Evolutionary conservation across 2,329 filamentous ascomycete genomes (phyloP), one percentile per base, ranked within the genome.

Genomic region (Alternaria brassicae): DNA sequence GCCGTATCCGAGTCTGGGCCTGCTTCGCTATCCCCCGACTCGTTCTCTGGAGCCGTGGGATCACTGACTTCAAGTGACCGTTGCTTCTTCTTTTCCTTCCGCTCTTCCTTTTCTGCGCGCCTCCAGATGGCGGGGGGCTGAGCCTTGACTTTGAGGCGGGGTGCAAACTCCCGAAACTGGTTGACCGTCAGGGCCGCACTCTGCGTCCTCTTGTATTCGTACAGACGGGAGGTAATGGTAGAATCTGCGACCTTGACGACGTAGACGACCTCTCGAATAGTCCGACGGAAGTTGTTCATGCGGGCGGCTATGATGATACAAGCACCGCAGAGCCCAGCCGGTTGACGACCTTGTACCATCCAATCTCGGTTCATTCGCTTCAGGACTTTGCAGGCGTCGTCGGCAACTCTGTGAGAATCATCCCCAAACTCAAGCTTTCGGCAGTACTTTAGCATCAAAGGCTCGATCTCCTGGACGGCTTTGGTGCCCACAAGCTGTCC

Each of bases 261-360:
- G 75, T 97, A 98, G n/a, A 98, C 94, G 8, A 99, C 91, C 78
- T 99, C 95, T 28, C 93, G 88, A 12, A 96, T 88, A 0, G 93
- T 97, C 17, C 95, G 89, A 42, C 94, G 90, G 75, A 96, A 99
- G 78, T 98, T 98, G 84, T 97, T 96, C 90, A 98, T 98, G 52
- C 95, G 91, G 8, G 95, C 94, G 6, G 95, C 95, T 76, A 99
- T 89, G 61, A 99, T 91, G 47, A 99, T 85, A 67, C 93, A 96
- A 12, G 95, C 95, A 62, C 95, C 95, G 76, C 93, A 97, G 54
- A 98, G 89, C 66, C 95, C 95, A 6, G 94, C 94, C 15, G 95
- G 95, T 39, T 95, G 89, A 72, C 95, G 91, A 69, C 95, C 95
- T 75, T 93, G 92, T 45, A 93, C 90, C 87, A 99, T 98, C 93